Percentiles rank a stretch among this genome's conserved stretches.
phyloP scores from a whole-genome alignment of 129 eudicot species.

The Flaveria linearis region DNA sequence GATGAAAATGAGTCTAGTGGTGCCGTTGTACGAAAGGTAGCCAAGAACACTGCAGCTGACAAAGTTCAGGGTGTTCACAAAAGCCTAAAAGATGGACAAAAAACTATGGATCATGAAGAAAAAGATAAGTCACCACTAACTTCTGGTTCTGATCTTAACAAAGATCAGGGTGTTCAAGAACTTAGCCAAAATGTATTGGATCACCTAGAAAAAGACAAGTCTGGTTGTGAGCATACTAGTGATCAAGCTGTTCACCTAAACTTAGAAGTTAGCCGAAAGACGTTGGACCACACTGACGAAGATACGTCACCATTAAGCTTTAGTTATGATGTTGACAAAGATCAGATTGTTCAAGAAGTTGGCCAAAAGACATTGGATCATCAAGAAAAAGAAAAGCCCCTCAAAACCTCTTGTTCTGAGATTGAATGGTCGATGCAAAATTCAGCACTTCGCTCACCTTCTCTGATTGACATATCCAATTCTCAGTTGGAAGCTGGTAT shows the following conservation, averaged over 20 bases:
- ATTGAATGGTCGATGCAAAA: constrained; percentile 23
- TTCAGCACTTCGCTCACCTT: constrained; percentile 17
- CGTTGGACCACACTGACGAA: background rate
- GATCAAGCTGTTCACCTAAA: background rate
- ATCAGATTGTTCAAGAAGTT: background rate
- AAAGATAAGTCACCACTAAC: background rate
- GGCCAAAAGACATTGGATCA: constrained; percentile 10
- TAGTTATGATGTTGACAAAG: constrained; percentile 12
- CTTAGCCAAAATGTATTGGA: background rate
- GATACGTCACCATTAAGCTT: background rate
- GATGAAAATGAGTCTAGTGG: constrained; percentile 19
- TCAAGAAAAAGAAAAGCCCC: constrained; percentile 19
- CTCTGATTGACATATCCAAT: constrained; percentile 25
- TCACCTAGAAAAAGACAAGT: constrained; percentile 25
- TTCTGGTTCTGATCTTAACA: background rate
- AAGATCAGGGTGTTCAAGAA: constrained; percentile 10
- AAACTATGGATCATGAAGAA: constrained; percentile 13
- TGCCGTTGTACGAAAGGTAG: constrained; percentile 10
- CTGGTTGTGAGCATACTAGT: background rate
- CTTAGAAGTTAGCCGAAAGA: background rate
- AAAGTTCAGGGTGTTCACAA: constrained; percentile 19
- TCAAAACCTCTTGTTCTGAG: constrained; percentile 7
- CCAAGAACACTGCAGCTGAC: constrained; percentile 25
- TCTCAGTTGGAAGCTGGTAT: constrained; percentile 38
- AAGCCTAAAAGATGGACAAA: background rate